phyloP scores from a whole-genome alignment of 1,284 basidiomycete species.

The Caloboletus inedulis region DNA sequence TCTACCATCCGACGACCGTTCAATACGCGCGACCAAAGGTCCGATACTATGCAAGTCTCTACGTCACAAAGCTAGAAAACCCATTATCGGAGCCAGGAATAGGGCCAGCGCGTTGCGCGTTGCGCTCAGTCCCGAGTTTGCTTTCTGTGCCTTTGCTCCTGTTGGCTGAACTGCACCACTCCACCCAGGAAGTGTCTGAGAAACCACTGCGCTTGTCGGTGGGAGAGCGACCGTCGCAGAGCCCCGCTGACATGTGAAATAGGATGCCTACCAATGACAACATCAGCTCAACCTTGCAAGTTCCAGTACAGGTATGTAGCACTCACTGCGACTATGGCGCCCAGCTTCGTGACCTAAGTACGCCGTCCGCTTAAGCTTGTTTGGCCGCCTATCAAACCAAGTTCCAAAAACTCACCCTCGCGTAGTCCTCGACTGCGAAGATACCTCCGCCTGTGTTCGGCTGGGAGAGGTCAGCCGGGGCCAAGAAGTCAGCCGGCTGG shows the following conservation, averaged over 20 bases:
- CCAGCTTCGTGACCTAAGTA: conserved; percentile 49
- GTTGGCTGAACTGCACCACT: conserved; percentile 14
- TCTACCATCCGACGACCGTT: conserved; percentile 13
- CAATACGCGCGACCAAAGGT: conserved; percentile 1
- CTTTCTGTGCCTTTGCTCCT: conserved; percentile 15
- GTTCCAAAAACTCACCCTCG: conserved; percentile 36
- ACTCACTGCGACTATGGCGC: conserved; percentile 54
- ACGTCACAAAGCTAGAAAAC: conserved; percentile 26
- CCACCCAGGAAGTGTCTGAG: conserved; percentile 50
- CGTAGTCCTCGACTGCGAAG: conserved; percentile 54
- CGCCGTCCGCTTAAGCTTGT: background rate
- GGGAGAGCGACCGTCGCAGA: conserved; percentile 50
- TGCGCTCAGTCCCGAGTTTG: conserved; percentile 21
- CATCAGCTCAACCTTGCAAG: conserved; percentile 3
- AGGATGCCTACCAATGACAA: conserved; percentile 49
- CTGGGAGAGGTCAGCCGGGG: conserved; percentile 56
- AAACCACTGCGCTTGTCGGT: conserved; percentile 60
- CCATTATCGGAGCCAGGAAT: conserved; percentile 29
- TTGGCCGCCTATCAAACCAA: conserved; percentile 4
- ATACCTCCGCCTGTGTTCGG: conserved; percentile 47
- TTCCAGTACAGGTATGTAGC: conserved; percentile 12
- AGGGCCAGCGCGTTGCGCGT: conserved; percentile 26
- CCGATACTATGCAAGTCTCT: background rate
- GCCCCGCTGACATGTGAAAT: conserved; percentile 74
- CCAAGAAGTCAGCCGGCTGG: conserved; percentile 58